These are phyloP conservation scores for Didymella lethalis DNA, from an alignment of 2,329 filamentous ascomycete species.

Conservation along the genomic window DNA sequence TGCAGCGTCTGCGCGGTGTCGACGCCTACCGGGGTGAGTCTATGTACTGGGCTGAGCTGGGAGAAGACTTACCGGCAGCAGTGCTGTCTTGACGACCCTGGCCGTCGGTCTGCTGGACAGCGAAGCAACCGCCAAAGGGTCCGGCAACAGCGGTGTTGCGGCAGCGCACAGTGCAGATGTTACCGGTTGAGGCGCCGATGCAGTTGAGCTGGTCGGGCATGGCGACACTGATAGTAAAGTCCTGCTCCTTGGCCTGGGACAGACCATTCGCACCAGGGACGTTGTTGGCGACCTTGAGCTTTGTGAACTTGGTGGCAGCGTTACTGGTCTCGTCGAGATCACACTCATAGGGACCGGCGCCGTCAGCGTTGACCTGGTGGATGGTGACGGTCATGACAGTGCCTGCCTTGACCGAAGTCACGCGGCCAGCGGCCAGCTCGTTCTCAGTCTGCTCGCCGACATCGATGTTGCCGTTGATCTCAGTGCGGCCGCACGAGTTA, in stretches of 20 bases:
- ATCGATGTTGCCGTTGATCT: slow-evolving; percentile 50
- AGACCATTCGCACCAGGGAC: slow-evolving; percentile 66
- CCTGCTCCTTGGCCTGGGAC: slow-evolving; percentile 62
- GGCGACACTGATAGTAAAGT: slow-evolving; percentile 66
- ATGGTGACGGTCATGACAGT: slow-evolving; percentile 46
- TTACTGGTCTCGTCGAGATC: slow-evolving; percentile 67
- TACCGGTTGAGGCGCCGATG: slow-evolving; percentile 61
- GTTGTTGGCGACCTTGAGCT: slow-evolving; percentile 65
- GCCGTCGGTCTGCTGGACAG: slow-evolving; percentile 64
- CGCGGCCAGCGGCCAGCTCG: slow-evolving; percentile 42
- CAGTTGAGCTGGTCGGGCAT: slow-evolving; percentile 65
- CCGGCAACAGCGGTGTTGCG: slow-evolving; percentile 67
- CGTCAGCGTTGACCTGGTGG: slow-evolving; percentile 70
- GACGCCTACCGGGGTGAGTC: slow-evolving; percentile 51
- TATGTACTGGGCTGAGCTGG: slow-evolving; percentile 26
- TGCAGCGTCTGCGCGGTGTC: slow-evolving; percentile 57
- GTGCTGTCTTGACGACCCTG: slow-evolving; percentile 35
- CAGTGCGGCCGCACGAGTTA: slow-evolving; percentile 48
- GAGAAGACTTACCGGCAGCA: slow-evolving; percentile 38
- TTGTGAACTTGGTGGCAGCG: slow-evolving; percentile 55
- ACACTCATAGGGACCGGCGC: slow-evolving; percentile 70
- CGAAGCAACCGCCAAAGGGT: slow-evolving; percentile 69
- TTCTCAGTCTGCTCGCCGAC: slow-evolving; percentile 51
- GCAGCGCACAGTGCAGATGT: slow-evolving; percentile 70
- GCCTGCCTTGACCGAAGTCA: slow-evolving; percentile 40